Conservation (phyloP, 331 rosid genomes). For the Quercus phellos region DNA sequence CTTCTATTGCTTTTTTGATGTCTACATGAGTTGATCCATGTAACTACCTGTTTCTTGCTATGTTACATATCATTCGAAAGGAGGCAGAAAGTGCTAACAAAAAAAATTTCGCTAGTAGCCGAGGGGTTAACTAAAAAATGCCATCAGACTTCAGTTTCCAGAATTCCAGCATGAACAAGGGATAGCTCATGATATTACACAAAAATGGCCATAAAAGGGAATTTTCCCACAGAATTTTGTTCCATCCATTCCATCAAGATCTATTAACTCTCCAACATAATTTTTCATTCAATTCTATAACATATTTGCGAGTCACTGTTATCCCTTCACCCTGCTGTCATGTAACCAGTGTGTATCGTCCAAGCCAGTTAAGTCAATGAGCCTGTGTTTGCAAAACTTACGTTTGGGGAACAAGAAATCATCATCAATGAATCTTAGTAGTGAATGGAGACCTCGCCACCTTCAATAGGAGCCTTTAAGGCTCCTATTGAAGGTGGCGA, state of each 20-base stretch:
- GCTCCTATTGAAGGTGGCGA: too few relatives aligned
- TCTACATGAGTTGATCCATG: neutral
- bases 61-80: too few relatives aligned
- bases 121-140: neutral
- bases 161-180: neutral
- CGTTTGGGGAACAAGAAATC: neutral
- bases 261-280: neutral
- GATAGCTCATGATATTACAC: neutral
- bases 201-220: neutral
- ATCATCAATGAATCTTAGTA: conserved; percentile 5
- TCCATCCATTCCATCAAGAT: neutral
- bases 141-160: too few relatives aligned
- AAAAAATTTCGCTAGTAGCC: too few relatives aligned
- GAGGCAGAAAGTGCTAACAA: too few relatives aligned
- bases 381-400: neutral
- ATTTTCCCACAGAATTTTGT: neutral
- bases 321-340: neutral
- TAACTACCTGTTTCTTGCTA: neutral
- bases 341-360: conserved; percentile 8
- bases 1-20: neutral
- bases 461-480: conserved; percentile 4
- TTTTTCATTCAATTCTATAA: neutral
- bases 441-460: conserved; percentile 6
- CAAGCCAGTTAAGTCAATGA: conserved; percentile 18
- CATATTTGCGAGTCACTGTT: neutral